Evolutionary conservation across 129 eudicot species (phyloP).

Genomic region (Smallanthus sonchifolius): DNA sequence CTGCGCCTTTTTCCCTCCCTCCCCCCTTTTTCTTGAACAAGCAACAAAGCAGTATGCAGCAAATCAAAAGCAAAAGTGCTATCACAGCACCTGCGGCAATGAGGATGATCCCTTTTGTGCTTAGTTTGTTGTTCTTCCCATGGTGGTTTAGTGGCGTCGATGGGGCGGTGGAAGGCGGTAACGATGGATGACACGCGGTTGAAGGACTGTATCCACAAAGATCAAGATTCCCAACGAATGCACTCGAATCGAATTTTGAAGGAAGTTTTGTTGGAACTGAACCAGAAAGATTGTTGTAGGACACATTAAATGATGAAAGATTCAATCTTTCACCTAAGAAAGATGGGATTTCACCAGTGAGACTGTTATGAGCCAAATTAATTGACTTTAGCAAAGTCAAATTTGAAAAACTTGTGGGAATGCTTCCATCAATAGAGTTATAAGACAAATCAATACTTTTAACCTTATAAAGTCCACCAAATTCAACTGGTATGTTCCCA

Average conservation of each 20-base stretch:
- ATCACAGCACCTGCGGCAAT: slow-evolving; percentile 80
- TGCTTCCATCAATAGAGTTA: slow-evolving; percentile 54
- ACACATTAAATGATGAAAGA: slow-evolving; percentile 70
- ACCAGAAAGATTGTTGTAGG: slow-evolving; percentile 78
- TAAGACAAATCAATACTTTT: slow-evolving; percentile 51
- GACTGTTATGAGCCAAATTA: slow-evolving; percentile 46
- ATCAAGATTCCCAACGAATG: slow-evolving; percentile 69
- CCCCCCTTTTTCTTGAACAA: slow-evolving; percentile 43
- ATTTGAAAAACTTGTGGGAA: slow-evolving; percentile 49
- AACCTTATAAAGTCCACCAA: slow-evolving; percentile 44
- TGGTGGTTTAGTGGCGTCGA: slow-evolving; percentile 21
- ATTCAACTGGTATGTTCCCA: slow-evolving; percentile 46
- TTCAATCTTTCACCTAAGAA: slow-evolving; percentile 51
- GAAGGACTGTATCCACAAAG: slow-evolving; percentile 72
- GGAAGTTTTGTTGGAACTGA: slow-evolving; percentile 54
- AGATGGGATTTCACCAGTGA: slow-evolving; percentile 58
- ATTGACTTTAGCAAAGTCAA: slow-evolving; percentile 29
- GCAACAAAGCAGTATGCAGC: slow-evolving; percentile 63
- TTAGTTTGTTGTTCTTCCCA: slow-evolving; percentile 32
- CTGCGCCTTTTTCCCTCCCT: slow-evolving; percentile 31
- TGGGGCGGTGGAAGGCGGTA: slow-evolving; percentile 34
- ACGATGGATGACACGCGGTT: slow-evolving; percentile 46
- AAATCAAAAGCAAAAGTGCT: slow-evolving; percentile 42
- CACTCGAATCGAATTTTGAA: slow-evolving; percentile 53
- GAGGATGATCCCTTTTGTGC: slow-evolving; percentile 62